phyloP scores from a whole-genome alignment of 495 filamentous ascomycete species.

The Tetracladium setigerum region DNA sequence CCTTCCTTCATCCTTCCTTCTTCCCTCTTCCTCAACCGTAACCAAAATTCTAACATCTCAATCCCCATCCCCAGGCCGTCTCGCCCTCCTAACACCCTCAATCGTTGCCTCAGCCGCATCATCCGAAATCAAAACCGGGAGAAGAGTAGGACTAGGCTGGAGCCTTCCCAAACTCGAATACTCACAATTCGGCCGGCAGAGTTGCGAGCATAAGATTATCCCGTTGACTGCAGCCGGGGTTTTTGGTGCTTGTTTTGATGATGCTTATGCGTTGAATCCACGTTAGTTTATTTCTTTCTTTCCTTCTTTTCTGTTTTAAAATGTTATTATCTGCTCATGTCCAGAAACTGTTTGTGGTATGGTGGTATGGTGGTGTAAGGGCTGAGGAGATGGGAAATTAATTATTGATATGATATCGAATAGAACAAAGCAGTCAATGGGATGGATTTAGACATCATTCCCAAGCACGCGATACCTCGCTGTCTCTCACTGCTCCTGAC shows the following conservation, averaged over 20 bases:
- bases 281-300: conserved; percentile 12
- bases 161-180: conserved; percentile 40
- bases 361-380: too few relatives aligned
- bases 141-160: conserved; percentile 45
- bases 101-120: conserved; percentile 40
- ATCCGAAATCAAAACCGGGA: conserved; percentile 44
- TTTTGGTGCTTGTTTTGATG: conserved; percentile 16
- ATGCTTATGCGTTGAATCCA: conserved; percentile 22
- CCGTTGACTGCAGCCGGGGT: conserved; percentile 25
- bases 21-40: background rate
- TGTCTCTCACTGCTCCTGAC: conserved; percentile 16
- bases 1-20: too few relatives aligned
- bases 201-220: conserved; percentile 33
- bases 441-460: conserved; percentile 54
- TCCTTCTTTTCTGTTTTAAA: background rate
- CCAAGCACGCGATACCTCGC: conserved; percentile 5
- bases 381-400: too few relatives aligned
- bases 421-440: conserved; percentile 53
- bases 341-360: background rate
- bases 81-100: conserved; percentile 49
- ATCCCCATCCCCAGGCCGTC: conserved; percentile 27
- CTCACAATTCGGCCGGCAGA: conserved; percentile 34
- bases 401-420: background rate
- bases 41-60: background rate
- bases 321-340: background rate